Evolutionary conservation across 257 asterid species (phyloP).

Genomic region (Penstemon davidsonii): DNA sequence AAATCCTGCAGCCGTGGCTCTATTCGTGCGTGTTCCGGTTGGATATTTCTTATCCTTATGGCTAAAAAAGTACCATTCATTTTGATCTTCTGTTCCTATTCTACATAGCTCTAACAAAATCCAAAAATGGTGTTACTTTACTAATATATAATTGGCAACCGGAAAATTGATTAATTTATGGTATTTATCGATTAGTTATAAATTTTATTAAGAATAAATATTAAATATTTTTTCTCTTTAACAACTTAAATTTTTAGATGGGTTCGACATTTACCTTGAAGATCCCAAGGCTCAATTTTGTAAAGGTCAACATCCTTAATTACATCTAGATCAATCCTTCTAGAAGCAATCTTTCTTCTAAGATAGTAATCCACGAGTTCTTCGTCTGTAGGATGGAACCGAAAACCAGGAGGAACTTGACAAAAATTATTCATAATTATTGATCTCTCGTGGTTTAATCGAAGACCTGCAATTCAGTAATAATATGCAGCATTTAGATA

Average conservation of each 20-base stretch:
- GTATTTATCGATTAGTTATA: background rate
- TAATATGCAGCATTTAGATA: conserved; percentile 1
- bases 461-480: conserved; percentile 32
- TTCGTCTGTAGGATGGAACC: conserved; percentile 84
- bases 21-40: conserved; percentile 73
- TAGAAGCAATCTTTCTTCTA: conserved; percentile 54
- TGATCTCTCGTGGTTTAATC: conserved; percentile 1
- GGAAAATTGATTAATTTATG: background rate
- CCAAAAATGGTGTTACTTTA: background rate
- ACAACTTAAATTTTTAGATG: too few relatives aligned
- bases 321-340: conserved; percentile 53
- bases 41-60: conserved; percentile 87
- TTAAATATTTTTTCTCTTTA: too few relatives aligned
- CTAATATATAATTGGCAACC: background rate
- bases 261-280: conserved; percentile 42
- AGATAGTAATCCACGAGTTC: conserved; percentile 83
- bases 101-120: conserved; percentile 61
- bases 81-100: conserved; percentile 69
- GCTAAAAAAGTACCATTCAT: conserved; percentile 81
- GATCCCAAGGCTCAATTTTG: conserved; percentile 79
- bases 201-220: background rate
- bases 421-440: conserved; percentile 45
- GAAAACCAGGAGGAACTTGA: conserved; percentile 77
- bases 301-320: conserved; percentile 68
- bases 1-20: conserved; percentile 79